Base-by-base conservation (phyloP, 169 alveolate genomes). In the Amoebophrya sp. region DNA sequence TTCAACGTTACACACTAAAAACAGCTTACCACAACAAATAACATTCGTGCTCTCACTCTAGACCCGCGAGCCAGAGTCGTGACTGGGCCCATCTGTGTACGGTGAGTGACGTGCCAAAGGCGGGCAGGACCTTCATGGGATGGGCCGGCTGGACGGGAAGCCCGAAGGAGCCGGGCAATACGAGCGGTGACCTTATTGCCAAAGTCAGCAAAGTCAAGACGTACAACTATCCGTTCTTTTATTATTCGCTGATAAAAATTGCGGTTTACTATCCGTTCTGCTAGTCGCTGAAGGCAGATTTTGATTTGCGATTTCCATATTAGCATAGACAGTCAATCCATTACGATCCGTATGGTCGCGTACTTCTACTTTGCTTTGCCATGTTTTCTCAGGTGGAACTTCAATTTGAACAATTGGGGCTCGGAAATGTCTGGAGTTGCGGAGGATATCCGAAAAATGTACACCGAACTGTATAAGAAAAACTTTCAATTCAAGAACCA, bases 381-480 rank as follows among this genome's bases (percentile, higher is more conserved):
- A n/a, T n/a, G n/a, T n/a, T n/a, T n/a, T n/a, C n/a, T n/a, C 83
- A 65, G 83, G 33, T 65, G 83, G 83, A 65, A 65, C 83, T 65
- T 26, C 33, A 65, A 65, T 36, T 36, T 65, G 33, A 36, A 29
- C 36, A 65, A 29, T 10, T 29, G 18, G 83, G 83, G 83, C 33
- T 12, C 36, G 38, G 83, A 65, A 36, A 65, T 65, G 83, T 65
- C 83, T 26, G 83, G 83, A 0, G 83, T 65, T 36, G 83, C 83
- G 2, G 83, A 65, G 33, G 83, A 65, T 1, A 65, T 65, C n/a
- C 83, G 83, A 10, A 36, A 65, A 6, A 6, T 65, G 83, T 65
- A 65, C 83, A 36, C 36, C 3, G 83, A 65, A 1, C 83, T 65
- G 2, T 36, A 65, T 36, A 65, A 65, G 26, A 65, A 65, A 18